Conservation (phyloP, 345 rosid species). For the Kernera saxatilis region DNA sequence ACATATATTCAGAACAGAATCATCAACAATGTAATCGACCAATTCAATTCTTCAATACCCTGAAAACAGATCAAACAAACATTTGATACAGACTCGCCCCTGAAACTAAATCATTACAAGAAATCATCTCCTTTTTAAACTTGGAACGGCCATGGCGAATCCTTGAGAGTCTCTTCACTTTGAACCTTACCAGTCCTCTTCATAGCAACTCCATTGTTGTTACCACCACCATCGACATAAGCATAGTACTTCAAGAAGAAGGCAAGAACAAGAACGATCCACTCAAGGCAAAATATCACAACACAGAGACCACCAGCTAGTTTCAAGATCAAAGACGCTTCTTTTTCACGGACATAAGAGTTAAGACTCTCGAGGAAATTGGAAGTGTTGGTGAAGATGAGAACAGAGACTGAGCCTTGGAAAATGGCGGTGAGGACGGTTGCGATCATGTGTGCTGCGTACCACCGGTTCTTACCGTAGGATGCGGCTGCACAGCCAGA, state of each 20-base stretch:
- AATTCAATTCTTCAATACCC: not conserved
- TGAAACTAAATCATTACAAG: not conserved
- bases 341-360: conserved; percentile 84
- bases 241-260: conserved; percentile 79
- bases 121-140: conserved; percentile 30
- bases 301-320: conserved; percentile 72
- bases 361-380: conserved; percentile 59
- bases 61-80: conserved; percentile 18
- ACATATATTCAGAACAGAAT: not conserved
- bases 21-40: not conserved
- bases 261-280: conserved; percentile 85
- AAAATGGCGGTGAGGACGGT: conserved; percentile 82
- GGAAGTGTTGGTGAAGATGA: conserved; percentile 66
- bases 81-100: not conserved
- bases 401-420: conserved; percentile 81
- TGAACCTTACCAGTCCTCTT: conserved; percentile 64
- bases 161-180: conserved; percentile 67
- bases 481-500: conserved; percentile 68
- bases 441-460: conserved; percentile 79
- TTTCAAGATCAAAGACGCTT: conserved; percentile 69
- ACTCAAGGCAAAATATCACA: conserved; percentile 73
- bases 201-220: conserved; percentile 19
- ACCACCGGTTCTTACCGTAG: conserved; percentile 50
- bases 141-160: conserved; percentile 86
- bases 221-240: conserved; percentile 49